phyloP scores from a whole-genome alignment of 495 filamentous ascomycete species.

The Clohesyomyces aquaticus region DNA sequence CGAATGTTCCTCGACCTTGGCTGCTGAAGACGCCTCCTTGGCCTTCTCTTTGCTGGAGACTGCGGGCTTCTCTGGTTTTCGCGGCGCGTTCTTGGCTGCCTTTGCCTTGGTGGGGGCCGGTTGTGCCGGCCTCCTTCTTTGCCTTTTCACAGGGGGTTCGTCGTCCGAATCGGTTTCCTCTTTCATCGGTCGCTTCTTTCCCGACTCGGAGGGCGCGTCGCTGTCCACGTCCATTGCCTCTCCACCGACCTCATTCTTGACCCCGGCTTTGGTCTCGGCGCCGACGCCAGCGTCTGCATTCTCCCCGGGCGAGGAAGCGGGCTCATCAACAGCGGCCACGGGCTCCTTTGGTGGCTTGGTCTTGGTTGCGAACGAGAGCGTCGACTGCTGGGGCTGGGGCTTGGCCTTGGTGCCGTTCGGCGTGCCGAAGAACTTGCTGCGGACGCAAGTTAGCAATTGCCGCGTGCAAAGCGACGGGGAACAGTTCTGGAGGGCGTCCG shows the following conservation, averaged over 20 bases:
- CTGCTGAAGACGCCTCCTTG: background rate
- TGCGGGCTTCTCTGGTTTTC: slow-evolving; percentile 4
- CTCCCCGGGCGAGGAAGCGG: slow-evolving; percentile 13
- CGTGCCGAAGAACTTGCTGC: slow-evolving; percentile 71
- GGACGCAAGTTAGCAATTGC: slow-evolving; percentile 13
- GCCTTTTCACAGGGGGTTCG: slow-evolving; percentile 36
- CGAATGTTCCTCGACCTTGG: slow-evolving; percentile 2
- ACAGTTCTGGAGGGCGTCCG: slow-evolving; percentile 47
- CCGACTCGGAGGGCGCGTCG: slow-evolving; percentile 12
- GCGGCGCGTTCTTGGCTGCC: slow-evolving; percentile 10
- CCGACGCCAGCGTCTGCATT: slow-evolving; percentile 16
- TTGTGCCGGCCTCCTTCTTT: slow-evolving; percentile 29
- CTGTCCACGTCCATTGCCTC: slow-evolving; percentile 34
- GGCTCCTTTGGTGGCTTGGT: slow-evolving; percentile 35
- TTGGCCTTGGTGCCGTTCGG: slow-evolving; percentile 58
- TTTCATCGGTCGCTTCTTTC: slow-evolving; percentile 28
- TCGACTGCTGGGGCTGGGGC: slow-evolving; percentile 76
- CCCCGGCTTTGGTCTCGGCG: slow-evolving; percentile 4
- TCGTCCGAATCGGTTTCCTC: slow-evolving; percentile 35
- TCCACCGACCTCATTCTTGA: slow-evolving; percentile 20
- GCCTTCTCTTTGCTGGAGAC: slow-evolving; percentile 13
- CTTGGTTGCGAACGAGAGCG: slow-evolving; percentile 65
- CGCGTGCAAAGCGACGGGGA: background rate
- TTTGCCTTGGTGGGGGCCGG: background rate
- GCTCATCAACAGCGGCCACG: background rate